Base-by-base conservation (phyloP, 352 stramenopile genomes). In the Blastocystis sp. region DNA sequence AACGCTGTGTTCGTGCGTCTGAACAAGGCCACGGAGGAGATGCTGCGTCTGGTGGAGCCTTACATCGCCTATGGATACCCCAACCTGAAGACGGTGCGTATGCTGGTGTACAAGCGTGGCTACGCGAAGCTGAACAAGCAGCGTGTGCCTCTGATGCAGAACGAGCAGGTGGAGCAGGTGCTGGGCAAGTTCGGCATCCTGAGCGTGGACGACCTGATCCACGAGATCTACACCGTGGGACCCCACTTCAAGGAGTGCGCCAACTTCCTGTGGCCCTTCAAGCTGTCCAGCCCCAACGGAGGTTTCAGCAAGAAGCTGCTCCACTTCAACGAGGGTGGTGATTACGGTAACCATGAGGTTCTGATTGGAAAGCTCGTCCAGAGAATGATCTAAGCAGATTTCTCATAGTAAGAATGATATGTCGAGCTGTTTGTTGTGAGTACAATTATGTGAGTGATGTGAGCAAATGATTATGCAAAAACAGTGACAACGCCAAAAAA, bases 1-100 rank as follows among this genome's bases (percentile, higher is more conserved):
- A 98, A 98, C 90, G 94, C 93, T 72, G 94, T 96, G 59, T 98
- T 98, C 90, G 92, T 98, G 46, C 97, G 97, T 90, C 92, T 98
- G 36, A 98, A 98, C 92, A 97, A 97, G 91, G 94, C 95, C 64
- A 98, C 96, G 72, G 96, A n/a, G n/a, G n/a, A n/a, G n/a, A n/a
- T n/a, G 21, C 40, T 84, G 49, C 78, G 78, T 84, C 40, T 84
- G 32, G 73, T 73, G 27, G 36, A 84, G 38, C 73, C 73, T 11
- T 84, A 71, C 32, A 14, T 84, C 14, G 73, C 73, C 7, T 84
- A 46, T 44, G 73, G 73, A 14, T 21, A 24, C 36, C 73, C 73
- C 18, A 67, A 64, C 38, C 36, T 24, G 7, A 73, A 16, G 3
- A 40, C 34, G 16, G 38, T 84, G 7, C 49, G 75, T 11, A 38